Base-by-base conservation (phyloP, 163 green algal genomes). In the Scenedesmus sp. region DNA sequence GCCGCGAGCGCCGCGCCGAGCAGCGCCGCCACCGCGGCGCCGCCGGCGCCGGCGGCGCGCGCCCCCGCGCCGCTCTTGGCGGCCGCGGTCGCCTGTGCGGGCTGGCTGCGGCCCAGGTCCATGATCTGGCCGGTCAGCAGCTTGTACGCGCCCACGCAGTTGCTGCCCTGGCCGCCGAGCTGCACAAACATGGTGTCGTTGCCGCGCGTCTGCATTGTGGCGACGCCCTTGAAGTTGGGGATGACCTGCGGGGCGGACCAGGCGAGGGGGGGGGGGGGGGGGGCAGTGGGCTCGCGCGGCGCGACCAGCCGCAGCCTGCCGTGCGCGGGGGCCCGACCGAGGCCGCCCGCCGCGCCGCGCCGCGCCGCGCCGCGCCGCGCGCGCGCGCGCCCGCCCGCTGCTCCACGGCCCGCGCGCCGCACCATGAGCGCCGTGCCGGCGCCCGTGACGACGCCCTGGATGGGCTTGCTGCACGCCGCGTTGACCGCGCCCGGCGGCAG, bases 141-240 rank as follows among this genome's bases (percentile, higher is more conserved):
- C 28, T 51, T 50, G 29, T 79, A 79, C 7, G 44, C 58, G 13
- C 39, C 71, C 18, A 71, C 45, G 42, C 71, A 79, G 29, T 53
- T 62, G 58, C 58, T 71, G 29, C 45, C 31, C 44, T 62, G 29
- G 14, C 71, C 71, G 11, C 71, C 71, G 10, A 79, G 31, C 58
- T 79, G 71, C 50, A 79, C 28, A 10, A 71, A 56, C 44, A 70
- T 50, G 6, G 71, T 79, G 28, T 79, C 71, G 60, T 79, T 79
- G 7, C 58, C 45, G 13, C 71, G 26, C 7, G 71, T 79, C 26
- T n/a, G 67, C 22, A 79, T 28, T 2, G n/a, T 70, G n/a, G 71
- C 57, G 17, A 79, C 58, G 33, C 71, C 71, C 44, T 71, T 67
- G 54, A 67, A 70, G 44, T 50, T 62, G 5, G 71, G 71, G 10